Evolutionary conservation across 2,329 filamentous ascomycete genomes (phyloP).

Genomic region (Fusarium citri): DNA sequence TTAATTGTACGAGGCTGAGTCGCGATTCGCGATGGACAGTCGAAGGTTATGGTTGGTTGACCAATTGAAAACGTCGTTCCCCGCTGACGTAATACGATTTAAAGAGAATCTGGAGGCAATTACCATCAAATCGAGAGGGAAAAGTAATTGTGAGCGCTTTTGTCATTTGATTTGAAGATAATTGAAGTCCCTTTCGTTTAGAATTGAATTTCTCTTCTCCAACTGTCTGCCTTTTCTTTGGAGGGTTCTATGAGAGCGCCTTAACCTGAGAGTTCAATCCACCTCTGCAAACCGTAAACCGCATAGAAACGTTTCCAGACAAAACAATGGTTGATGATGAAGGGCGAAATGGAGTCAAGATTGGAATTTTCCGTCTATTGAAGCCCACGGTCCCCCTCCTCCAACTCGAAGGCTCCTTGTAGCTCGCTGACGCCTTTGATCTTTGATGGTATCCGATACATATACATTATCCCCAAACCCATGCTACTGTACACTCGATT

Average conservation of each 20-base stretch:
- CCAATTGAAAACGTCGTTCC: slow-evolving; percentile 36
- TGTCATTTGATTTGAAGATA: background rate
- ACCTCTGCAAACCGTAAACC: background rate
- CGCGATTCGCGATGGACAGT: slow-evolving; percentile 38
- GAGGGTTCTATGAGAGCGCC: background rate
- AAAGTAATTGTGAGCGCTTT: background rate
- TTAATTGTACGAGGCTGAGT: slow-evolving; percentile 42
- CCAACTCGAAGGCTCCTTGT: slow-evolving; percentile 3
- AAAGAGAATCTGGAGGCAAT: background rate
- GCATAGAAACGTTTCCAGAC: background rate
- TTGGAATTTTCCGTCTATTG: slow-evolving; percentile 42
- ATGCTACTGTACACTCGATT: slow-evolving; percentile 45
- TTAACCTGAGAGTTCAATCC: background rate
- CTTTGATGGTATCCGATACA: slow-evolving; percentile 44
- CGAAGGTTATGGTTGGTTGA: slow-evolving; percentile 17
- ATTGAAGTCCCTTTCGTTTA: background rate
- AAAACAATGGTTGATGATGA: background rate
- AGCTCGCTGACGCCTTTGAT: slow-evolving; percentile 23
- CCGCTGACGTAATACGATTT: slow-evolving; percentile 42
- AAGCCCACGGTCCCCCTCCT: slow-evolving; percentile 14
- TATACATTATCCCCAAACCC: slow-evolving; percentile 43
- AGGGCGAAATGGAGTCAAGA: slow-evolving; percentile 27
- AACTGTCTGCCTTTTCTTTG: background rate
- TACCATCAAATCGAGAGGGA: background rate
- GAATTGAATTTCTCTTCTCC: fast-evolving